These are phyloP conservation scores for Quercus suber DNA, from an alignment of 306 rosid genomes.

Conservation along the genomic window DNA sequence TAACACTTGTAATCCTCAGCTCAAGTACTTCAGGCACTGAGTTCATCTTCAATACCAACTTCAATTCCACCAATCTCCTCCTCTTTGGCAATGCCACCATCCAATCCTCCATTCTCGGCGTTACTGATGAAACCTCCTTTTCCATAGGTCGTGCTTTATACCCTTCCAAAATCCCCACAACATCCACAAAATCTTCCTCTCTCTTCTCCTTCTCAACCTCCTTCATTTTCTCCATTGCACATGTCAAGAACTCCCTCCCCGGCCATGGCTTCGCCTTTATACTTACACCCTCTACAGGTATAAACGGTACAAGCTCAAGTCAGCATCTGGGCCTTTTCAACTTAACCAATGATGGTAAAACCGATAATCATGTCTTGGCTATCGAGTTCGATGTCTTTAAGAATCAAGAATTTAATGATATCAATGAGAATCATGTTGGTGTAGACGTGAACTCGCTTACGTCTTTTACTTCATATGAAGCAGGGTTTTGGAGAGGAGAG, in stretches of 20 bases:
- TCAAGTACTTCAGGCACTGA: constrained; percentile 42
- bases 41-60: constrained; percentile 56
- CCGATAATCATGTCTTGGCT: constrained; percentile 37
- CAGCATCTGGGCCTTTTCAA: constrained; percentile 50
- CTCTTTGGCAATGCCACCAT: constrained; percentile 41
- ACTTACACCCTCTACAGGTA: constrained; percentile 34
- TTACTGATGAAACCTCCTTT: constrained; percentile 39
- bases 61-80: constrained; percentile 39
- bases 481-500: constrained; percentile 49
- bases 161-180: constrained; percentile 43
- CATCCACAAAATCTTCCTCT: constrained; percentile 29
- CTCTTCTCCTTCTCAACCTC: constrained; percentile 51
- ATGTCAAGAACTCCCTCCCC: constrained; percentile 21
- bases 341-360: constrained; percentile 26
- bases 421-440: constrained; percentile 46
- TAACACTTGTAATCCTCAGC: constrained; percentile 7
- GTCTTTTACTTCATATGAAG: constrained; percentile 33
- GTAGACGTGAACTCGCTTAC: constrained; percentile 43
- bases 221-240: constrained; percentile 48
- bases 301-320: constrained; percentile 36
- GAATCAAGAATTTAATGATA: constrained; percentile 46
- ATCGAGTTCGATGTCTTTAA: constrained; percentile 47
- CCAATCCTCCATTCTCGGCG: constrained; percentile 41
- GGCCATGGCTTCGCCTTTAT: constrained; percentile 53
- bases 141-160: constrained; percentile 45